phyloP scores from a whole-genome alignment of 164 flowering plant genomes.

The Stephania japonica region DNA sequence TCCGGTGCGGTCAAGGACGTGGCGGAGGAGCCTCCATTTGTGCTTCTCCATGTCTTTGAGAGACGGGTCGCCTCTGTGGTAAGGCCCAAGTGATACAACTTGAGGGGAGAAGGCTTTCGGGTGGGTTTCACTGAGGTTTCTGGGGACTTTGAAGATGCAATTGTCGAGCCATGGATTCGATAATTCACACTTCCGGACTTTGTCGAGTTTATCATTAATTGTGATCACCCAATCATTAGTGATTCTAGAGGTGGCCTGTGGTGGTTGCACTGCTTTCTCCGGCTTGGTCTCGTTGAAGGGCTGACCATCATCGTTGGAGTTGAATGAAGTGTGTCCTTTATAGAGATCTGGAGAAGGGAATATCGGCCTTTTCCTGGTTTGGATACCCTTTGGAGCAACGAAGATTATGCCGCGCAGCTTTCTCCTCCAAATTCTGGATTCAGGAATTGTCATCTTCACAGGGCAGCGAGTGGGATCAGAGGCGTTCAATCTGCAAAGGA shows the following conservation, averaged over 20 bases:
- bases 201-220: constrained; percentile 13
- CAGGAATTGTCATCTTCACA: constrained; percentile 9
- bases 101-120: constrained; percentile 6
- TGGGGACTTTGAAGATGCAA: constrained; percentile 13
- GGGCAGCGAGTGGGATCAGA: no score
- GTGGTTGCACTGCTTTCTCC: neutral
- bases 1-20: constrained; percentile 19
- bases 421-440: constrained; percentile 2
- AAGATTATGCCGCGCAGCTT: neutral
- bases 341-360: neutral
- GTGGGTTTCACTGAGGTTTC: constrained; percentile 2
- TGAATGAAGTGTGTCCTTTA: neutral
- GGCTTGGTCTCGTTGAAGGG: neutral
- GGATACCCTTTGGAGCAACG: neutral
- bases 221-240: constrained; percentile 12
- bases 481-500: neutral
- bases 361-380: neutral
- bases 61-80: constrained; percentile 22
- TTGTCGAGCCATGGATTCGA: neutral
- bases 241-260: neutral
- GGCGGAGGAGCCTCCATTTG: constrained; percentile 29
- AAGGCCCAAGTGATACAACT: constrained; percentile 19
- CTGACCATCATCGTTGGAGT: neutral
- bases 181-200: neutral
- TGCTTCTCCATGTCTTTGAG: constrained; percentile 31